Conservation (phyloP, 1,284 basidiomycete species). For the Neonothopanus nambi region DNA sequence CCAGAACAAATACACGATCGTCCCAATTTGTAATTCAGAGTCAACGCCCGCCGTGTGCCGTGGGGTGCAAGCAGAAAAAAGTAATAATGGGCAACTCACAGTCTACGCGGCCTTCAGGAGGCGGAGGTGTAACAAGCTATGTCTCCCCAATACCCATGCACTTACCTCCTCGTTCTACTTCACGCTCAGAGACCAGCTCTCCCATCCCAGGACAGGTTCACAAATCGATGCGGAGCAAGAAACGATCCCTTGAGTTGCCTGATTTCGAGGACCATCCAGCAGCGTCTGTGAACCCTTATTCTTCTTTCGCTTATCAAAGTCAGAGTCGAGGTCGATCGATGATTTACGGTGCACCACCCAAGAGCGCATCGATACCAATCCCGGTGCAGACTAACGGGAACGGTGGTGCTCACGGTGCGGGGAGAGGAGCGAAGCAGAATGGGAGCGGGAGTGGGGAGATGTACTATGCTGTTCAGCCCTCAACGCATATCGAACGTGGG, state of each 20-base stretch:
- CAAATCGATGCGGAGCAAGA: constrained; percentile 45
- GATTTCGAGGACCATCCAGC: constrained; percentile 1
- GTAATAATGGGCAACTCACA: too few species aligned
- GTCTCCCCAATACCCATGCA: too few species aligned
- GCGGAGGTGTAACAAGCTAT: too few species aligned
- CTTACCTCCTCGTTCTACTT: too few species aligned
- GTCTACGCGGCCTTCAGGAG: too few species aligned
- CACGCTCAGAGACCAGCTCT: too few species aligned
- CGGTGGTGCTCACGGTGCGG: not conserved
- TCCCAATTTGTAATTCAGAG: too few species aligned
- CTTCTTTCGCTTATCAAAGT: too few species aligned
- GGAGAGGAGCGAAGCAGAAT: not conserved
- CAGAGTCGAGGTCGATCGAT: not conserved
- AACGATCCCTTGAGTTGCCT: constrained; percentile 9
- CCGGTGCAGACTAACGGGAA: not conserved
- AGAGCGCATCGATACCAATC: constrained; percentile 1
- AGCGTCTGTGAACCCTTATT: not conserved
- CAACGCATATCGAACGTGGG: not conserved
- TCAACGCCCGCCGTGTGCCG: too few species aligned
- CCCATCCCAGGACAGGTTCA: not conserved
- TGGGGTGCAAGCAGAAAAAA: too few species aligned
- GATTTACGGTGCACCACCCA: not conserved
- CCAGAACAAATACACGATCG: too few species aligned
- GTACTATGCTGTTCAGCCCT: not conserved
- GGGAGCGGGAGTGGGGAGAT: not conserved